phyloP scores from a whole-genome alignment of 352 stramenopile species.

The Pythium utonaiense region DNA sequence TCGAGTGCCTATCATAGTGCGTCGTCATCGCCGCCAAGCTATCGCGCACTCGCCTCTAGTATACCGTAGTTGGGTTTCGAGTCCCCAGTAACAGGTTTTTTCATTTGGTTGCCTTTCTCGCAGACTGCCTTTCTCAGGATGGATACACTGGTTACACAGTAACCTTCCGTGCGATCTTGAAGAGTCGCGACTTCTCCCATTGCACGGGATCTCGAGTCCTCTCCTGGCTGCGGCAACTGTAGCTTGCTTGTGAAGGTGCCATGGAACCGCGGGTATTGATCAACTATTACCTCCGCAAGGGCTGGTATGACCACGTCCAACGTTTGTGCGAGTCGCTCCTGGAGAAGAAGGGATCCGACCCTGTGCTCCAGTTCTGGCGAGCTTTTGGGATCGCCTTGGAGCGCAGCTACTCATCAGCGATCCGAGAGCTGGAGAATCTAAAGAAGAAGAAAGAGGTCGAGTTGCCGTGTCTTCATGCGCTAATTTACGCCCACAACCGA shows the following conservation, averaged over 20 bases:
- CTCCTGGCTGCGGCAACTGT: too few species aligned
- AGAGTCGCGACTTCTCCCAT: conserved; percentile 24
- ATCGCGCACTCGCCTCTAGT: not conserved
- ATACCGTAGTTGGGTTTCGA: too few species aligned
- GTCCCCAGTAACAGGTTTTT: too few species aligned
- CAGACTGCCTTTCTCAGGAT: not conserved
- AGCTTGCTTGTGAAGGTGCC: too few species aligned
- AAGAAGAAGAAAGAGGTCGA: conserved; percentile 79
- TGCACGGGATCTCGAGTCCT: too few species aligned
- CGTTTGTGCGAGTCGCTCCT: conserved; percentile 76
- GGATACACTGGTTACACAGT: not conserved
- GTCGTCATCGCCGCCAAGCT: not conserved
- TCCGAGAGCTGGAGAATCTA: conserved; percentile 82
- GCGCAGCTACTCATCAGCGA: conserved; percentile 71
- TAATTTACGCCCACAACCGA: conserved; percentile 72
- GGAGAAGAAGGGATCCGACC: conserved; percentile 78
- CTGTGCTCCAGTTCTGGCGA: conserved; percentile 82
- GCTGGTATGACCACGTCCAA: conserved; percentile 86
- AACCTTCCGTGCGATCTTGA: conserved; percentile 6
- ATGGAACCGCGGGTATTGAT: conserved; percentile 72
- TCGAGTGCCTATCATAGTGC: not conserved
- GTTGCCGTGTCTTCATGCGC: conserved; percentile 69
- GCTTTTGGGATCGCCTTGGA: conserved; percentile 80
- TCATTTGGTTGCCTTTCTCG: not conserved
- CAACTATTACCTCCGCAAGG: conserved; percentile 88